These are phyloP conservation scores for Trypethelium eluteriae DNA, from an alignment of 495 filamentous ascomycete genomes.

Conservation along the genomic window DNA sequence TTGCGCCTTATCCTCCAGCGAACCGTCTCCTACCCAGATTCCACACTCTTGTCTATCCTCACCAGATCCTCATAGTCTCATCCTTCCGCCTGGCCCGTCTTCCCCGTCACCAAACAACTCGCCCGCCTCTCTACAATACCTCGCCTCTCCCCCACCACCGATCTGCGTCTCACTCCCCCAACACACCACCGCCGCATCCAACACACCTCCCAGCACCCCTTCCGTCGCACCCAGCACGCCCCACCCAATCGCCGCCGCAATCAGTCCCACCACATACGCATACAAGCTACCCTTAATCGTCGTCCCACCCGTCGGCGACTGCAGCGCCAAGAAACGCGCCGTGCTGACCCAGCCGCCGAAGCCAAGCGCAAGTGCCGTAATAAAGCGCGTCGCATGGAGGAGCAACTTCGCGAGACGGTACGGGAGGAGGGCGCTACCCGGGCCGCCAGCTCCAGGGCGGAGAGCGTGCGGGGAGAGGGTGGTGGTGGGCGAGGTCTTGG, in stretches of 20 bases:
- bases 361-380: slow-evolving; percentile 81
- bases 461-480: slow-evolving; percentile 54
- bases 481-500: slow-evolving; percentile 49
- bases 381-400: slow-evolving; percentile 77
- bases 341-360: slow-evolving; percentile 98
- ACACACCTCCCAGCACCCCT: slow-evolving; percentile 80
- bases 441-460: slow-evolving; percentile 28
- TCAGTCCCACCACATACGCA: slow-evolving; percentile 85
- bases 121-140: slow-evolving; percentile 80
- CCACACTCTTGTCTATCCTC: neutral
- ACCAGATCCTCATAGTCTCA: neutral
- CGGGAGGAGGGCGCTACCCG: slow-evolving; percentile 46
- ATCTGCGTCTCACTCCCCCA: slow-evolving; percentile 81
- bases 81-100: neutral
- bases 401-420: slow-evolving; percentile 89
- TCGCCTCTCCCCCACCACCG: slow-evolving; percentile 55
- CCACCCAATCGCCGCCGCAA: slow-evolving; percentile 92
- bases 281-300: slow-evolving; percentile 73
- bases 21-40: neutral
- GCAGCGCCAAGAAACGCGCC: slow-evolving; percentile 57
- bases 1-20: neutral
- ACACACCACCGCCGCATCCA: slow-evolving; percentile 87
- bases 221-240: slow-evolving; percentile 92
- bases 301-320: slow-evolving; percentile 35
- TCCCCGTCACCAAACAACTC: slow-evolving; percentile 63